Evolutionary conservation across 176 grass and related monocot genomes (phyloP).

Genomic region (Oryza brachyantha): DNA sequence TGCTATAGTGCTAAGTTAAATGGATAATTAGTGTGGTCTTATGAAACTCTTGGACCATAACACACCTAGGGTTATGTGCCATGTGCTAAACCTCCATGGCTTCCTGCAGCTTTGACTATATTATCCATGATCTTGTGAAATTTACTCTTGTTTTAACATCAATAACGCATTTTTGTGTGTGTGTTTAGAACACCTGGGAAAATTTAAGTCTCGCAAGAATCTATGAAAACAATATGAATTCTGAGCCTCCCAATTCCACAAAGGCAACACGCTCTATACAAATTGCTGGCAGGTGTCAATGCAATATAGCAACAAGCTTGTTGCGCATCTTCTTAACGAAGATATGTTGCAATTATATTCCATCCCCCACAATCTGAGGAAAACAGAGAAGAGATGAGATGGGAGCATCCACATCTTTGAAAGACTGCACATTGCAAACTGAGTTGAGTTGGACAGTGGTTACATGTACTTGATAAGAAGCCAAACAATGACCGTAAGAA

Average conservation of each 20-base stretch:
- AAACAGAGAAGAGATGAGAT: not conserved
- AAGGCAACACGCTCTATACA: not conserved
- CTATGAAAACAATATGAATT: not conserved
- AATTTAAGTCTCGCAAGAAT: not conserved
- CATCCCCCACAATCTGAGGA: not conserved
- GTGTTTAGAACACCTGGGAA: not conserved
- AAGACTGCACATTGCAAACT: slow-evolving; percentile 11
- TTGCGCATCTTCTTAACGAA: not conserved
- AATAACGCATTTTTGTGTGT: too few species aligned
- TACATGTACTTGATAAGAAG: slow-evolving; percentile 71
- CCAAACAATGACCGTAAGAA: slow-evolving; percentile 53
- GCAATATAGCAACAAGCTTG: not conserved
- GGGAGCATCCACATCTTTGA: not conserved
- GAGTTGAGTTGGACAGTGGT: not conserved
- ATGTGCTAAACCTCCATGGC: too few species aligned
- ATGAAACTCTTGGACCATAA: too few species aligned
- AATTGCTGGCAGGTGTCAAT: not conserved
- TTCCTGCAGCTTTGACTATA: too few species aligned
- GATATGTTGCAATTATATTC: not conserved
- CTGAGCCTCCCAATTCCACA: not conserved
- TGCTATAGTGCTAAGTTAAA: too few species aligned
- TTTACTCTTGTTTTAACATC: too few species aligned
- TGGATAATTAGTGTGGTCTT: too few species aligned
- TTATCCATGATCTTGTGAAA: too few species aligned
- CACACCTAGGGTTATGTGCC: too few species aligned